Evolutionary conservation across 805 yeast species (phyloP).

Genomic region (Pichia phayaonensis): DNA sequence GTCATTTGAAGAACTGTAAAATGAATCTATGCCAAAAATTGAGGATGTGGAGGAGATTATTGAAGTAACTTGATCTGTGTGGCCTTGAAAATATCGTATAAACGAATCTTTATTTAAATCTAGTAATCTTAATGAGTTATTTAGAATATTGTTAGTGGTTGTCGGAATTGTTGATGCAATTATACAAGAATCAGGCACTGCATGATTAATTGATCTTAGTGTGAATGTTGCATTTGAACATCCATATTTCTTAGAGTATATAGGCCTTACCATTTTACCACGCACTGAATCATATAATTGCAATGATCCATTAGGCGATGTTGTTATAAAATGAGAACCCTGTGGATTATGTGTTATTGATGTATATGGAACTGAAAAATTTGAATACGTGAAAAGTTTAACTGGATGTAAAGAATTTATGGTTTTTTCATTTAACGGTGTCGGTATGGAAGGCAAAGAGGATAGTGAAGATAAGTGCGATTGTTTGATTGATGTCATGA

Average conservation of each 20-base stretch:
- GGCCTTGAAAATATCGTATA: constrained; percentile 83
- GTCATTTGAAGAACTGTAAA: constrained; percentile 51
- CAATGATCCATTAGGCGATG: constrained; percentile 76
- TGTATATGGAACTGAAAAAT: constrained; percentile 48
- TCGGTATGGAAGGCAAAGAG: neutral
- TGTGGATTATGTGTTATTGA: constrained; percentile 74
- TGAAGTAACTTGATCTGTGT: constrained; percentile 64
- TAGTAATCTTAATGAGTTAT: constrained; percentile 67
- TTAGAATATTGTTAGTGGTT: constrained; percentile 29
- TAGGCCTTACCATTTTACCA: constrained; percentile 62
- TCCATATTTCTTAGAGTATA: constrained; percentile 86
- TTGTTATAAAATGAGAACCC: constrained; percentile 67
- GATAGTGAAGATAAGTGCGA: neutral
- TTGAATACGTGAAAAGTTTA: constrained; percentile 34
- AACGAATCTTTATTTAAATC: constrained; percentile 72
- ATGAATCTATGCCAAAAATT: constrained; percentile 39
- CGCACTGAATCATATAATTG: constrained; percentile 70
- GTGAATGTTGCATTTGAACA: constrained; percentile 82
- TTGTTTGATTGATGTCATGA: neutral
- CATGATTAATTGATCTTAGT: constrained; percentile 42
- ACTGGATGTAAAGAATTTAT: constrained; percentile 19
- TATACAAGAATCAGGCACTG: constrained; percentile 43
- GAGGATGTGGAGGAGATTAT: constrained; percentile 63
- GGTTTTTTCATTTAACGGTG: neutral
- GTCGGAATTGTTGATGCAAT: constrained; percentile 67